Percentiles rank a stretch among this genome's conserved stretches.
phyloP scores from a whole-genome alignment of 805 yeast species.

The Kurtzmaniella cleridarum region DNA sequence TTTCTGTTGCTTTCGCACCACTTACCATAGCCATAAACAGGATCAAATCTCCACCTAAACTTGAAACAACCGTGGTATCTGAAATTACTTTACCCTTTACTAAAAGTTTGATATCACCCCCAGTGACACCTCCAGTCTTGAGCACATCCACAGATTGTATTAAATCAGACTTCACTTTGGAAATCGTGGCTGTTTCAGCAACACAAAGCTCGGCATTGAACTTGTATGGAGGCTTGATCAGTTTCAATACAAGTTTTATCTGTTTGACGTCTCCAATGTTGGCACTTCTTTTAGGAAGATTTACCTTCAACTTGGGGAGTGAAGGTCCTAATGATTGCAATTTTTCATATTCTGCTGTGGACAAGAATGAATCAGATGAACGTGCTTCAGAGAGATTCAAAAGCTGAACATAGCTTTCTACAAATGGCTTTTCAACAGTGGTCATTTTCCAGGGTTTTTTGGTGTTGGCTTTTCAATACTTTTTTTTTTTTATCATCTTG shows the following conservation, averaged over 20 bases:
- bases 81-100: slow-evolving; percentile 59
- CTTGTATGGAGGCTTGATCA: slow-evolving; percentile 66
- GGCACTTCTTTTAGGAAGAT: slow-evolving; percentile 25
- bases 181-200: slow-evolving; percentile 23
- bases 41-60: slow-evolving; percentile 21
- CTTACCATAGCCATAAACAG: slow-evolving; percentile 42
- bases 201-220: slow-evolving; percentile 35
- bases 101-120: slow-evolving; percentile 45
- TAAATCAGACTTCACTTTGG: slow-evolving; percentile 33
- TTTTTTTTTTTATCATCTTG: neutral
- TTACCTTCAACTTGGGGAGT: slow-evolving; percentile 40
- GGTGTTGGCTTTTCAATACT: neutral
- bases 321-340: slow-evolving; percentile 39
- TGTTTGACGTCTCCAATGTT: slow-evolving; percentile 6
- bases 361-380: slow-evolving; percentile 24
- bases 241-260: slow-evolving; percentile 44
- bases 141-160: slow-evolving; percentile 23
- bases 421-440: slow-evolving; percentile 29
- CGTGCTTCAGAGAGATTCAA: slow-evolving; percentile 40
- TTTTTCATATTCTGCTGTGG: slow-evolving; percentile 23
- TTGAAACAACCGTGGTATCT: slow-evolving; percentile 40
- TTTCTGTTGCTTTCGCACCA: slow-evolving; percentile 8
- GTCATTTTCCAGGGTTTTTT: neutral
- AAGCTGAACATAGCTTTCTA: slow-evolving; percentile 43
- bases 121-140: slow-evolving; percentile 21